Percentiles rank a stretch among this genome's conserved stretches.
Evolutionary conservation across 192 early-diverging fungal genomes (phyloP).

Genomic region (Kickxella alabastrina): DNA sequence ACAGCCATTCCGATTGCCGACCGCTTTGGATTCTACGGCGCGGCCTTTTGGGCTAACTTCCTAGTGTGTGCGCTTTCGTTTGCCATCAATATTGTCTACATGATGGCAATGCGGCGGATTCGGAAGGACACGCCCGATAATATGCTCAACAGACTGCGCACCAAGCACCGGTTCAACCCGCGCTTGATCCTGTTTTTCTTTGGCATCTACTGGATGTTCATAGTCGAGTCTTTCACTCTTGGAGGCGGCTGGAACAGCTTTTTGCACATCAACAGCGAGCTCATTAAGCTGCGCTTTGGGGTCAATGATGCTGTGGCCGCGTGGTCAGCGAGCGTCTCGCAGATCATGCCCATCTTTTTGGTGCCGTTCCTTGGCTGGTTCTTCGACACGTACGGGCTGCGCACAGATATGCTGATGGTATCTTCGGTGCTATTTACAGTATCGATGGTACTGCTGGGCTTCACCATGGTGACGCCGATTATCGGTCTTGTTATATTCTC

Average conservation of each 20-base stretch:
- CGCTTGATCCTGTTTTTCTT: conserved; percentile 56
- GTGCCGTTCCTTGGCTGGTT: conserved; percentile 70
- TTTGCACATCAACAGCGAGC: conserved; percentile 67
- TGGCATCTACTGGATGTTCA: conserved; percentile 60
- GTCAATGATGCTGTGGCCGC: conserved; percentile 59
- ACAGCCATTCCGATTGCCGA: conserved; percentile 60
- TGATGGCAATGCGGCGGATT: conserved; percentile 53
- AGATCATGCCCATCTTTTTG: conserved; percentile 63
- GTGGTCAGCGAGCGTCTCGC: conserved; percentile 62
- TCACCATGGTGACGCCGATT: conserved; percentile 54
- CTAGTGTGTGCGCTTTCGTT: conserved; percentile 63
- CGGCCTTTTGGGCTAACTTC: conserved; percentile 59
- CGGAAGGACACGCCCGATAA: conserved; percentile 18
- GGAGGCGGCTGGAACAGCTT: conserved; percentile 66
- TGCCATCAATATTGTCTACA: conserved; percentile 65
- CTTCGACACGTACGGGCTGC: conserved; percentile 63
- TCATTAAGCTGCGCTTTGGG: conserved; percentile 67
- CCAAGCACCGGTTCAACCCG: conserved; percentile 57
- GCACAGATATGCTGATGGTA: conserved; percentile 50
- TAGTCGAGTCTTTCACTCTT: conserved; percentile 55
- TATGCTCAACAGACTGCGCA: conserved; percentile 31
- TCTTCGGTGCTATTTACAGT: conserved; percentile 31
- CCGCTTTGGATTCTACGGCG: conserved; percentile 41
- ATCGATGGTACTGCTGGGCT: conserved; percentile 53
- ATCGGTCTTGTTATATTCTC: conserved; percentile 58